Percentiles rank a stretch among this genome's conserved stretches.
Evolutionary conservation across 1,284 basidiomycete genomes (phyloP).

Genomic region (Austroboletus niveus): DNA sequence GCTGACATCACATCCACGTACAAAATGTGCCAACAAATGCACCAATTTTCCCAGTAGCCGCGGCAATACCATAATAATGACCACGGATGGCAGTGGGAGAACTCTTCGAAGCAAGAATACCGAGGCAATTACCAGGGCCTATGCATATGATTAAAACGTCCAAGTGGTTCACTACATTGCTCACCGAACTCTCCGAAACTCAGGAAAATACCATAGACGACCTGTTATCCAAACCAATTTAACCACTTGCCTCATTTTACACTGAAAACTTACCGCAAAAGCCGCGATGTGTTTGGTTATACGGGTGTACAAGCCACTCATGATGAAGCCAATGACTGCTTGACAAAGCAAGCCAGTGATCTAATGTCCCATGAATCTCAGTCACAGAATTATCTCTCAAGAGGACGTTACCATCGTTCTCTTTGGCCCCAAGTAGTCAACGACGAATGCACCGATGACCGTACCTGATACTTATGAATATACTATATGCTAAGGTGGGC

Average conservation of each 20-base stretch:
- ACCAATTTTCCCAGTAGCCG: slow-evolving; percentile 88
- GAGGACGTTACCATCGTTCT: slow-evolving; percentile 60
- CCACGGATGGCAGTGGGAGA: slow-evolving; percentile 85
- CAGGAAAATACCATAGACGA: slow-evolving; percentile 90
- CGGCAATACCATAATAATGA: slow-evolving; percentile 83
- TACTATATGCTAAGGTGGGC: background rate
- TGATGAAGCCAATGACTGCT: slow-evolving; percentile 77
- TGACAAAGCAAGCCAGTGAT: slow-evolving; percentile 70
- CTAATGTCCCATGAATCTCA: slow-evolving; percentile 32
- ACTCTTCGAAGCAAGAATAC: slow-evolving; percentile 78
- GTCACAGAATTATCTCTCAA: background rate
- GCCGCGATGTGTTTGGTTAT: slow-evolving; percentile 67
- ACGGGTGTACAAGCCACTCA: slow-evolving; percentile 74
- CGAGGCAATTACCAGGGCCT: slow-evolving; percentile 79
- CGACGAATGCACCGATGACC: slow-evolving; percentile 73
- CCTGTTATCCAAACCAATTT: slow-evolving; percentile 30
- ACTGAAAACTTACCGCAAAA: slow-evolving; percentile 61
- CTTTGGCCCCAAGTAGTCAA: slow-evolving; percentile 75
- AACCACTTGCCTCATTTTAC: background rate
- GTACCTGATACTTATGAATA: slow-evolving; percentile 46
- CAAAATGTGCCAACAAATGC: slow-evolving; percentile 84
- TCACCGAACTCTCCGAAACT: slow-evolving; percentile 77
- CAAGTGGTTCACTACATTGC: slow-evolving; percentile 1
- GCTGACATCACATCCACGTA: slow-evolving; percentile 30
- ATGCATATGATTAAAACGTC: slow-evolving; percentile 1